Conservation (phyloP, 2,329 filamentous ascomycete genomes). For the Colletotrichum sp. region DNA sequence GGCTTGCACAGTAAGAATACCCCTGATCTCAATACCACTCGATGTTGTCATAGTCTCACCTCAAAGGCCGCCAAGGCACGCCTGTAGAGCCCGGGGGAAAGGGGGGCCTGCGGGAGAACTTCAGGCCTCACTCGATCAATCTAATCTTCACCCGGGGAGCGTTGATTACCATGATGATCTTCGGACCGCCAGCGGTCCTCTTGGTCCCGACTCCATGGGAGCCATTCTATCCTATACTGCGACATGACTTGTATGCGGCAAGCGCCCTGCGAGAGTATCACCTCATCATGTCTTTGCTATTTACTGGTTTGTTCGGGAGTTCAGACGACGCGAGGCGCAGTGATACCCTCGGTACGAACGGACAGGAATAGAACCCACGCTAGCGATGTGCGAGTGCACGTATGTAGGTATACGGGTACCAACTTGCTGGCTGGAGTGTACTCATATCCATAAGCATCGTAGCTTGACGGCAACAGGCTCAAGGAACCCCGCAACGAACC, state of each 20-base stretch:
- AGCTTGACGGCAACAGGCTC: conserved; percentile 1
- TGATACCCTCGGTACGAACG: neutral
- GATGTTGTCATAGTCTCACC: neutral
- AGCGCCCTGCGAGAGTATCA: no score
- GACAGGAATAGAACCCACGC: neutral
- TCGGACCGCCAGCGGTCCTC: neutral
- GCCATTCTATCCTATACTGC: neutral
- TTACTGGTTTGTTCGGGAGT: neutral
- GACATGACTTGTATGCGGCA: neutral
- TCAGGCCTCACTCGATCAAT: neutral
- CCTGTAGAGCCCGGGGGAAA: neutral
- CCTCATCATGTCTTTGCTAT: neutral
- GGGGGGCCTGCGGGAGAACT: neutral
- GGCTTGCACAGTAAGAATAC: neutral
- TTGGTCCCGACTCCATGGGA: neutral
- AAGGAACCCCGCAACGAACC: neutral
- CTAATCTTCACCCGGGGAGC: neutral
- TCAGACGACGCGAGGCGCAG: neutral
- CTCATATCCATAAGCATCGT: neutral
- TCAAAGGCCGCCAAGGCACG: conserved; percentile 1
- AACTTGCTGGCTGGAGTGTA: neutral
- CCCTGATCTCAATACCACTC: neutral
- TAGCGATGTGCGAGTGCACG: neutral
- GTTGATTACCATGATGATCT: neutral
- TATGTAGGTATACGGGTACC: neutral